Conservation (phyloP, 2,329 filamentous ascomycete genomes). For the Aschersonia sp. region DNA sequence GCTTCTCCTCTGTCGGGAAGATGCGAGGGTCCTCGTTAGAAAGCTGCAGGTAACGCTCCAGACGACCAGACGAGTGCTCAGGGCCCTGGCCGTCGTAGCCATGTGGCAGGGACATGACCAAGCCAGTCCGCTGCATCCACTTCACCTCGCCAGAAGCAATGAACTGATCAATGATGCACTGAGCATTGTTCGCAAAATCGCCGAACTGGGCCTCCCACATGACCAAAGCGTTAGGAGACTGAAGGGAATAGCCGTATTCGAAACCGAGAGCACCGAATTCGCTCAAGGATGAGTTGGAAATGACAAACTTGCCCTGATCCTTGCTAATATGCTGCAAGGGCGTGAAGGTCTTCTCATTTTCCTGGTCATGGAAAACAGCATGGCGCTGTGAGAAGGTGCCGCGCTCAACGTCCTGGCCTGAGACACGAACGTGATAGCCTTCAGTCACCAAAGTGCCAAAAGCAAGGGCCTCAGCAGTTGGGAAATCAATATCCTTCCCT, state of each 20-base stretch:
- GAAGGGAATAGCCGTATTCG: slow-evolving; percentile 96
- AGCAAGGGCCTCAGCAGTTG: slow-evolving; percentile 88
- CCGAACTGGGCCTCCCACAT: slow-evolving; percentile 99
- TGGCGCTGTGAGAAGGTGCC: slow-evolving; percentile 98
- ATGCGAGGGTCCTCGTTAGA: slow-evolving; percentile 94
- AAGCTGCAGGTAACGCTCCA: slow-evolving; percentile 94
- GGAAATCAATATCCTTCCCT: slow-evolving; percentile 93
- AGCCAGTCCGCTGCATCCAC: slow-evolving; percentile 95
- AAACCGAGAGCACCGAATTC: slow-evolving; percentile 71
- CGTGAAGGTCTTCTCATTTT: slow-evolving; percentile 83
- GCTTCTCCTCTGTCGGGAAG: slow-evolving; percentile 77
- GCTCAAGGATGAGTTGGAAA: slow-evolving; percentile 82
- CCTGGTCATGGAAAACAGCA: slow-evolving; percentile 93
- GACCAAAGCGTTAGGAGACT: slow-evolving; percentile 89
- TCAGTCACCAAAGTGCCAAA: slow-evolving; percentile 85
- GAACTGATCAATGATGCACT: slow-evolving; percentile 98
- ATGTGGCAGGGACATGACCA: slow-evolving; percentile 92
- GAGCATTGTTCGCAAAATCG: slow-evolving; percentile 98
- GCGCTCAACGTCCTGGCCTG: slow-evolving; percentile 97
- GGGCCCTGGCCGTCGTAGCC: slow-evolving; percentile 97
- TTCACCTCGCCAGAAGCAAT: slow-evolving; percentile 95
- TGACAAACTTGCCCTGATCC: slow-evolving; percentile 90
- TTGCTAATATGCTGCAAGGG: slow-evolving; percentile 79
- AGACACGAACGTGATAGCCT: slow-evolving; percentile 93
- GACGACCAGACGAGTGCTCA: slow-evolving; percentile 92